phyloP scores from a whole-genome alignment of 805 yeast genomes.

The Isabelozyma rhagii region DNA sequence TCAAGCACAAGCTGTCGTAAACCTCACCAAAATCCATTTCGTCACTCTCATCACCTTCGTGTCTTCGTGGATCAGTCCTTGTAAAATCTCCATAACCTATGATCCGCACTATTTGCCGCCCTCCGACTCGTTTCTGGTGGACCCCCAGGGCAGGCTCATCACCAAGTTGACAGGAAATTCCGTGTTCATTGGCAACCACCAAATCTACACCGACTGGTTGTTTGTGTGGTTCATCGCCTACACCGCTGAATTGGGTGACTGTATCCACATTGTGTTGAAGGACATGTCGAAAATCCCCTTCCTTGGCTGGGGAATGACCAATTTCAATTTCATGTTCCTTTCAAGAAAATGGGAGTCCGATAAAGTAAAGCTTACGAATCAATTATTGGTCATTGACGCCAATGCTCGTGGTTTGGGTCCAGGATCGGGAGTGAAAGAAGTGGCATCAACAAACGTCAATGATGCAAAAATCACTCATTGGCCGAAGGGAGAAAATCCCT shows the following conservation, averaged over 20 bases:
- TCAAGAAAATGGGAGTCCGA: conserved; percentile 87
- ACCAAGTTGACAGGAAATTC: conserved; percentile 46
- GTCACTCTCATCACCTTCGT: conserved; percentile 51
- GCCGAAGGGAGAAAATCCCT: conserved; percentile 26
- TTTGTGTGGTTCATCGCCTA: conserved; percentile 84
- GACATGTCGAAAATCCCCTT: conserved; percentile 74
- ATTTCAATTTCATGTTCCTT: conserved; percentile 73
- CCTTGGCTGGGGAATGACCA: conserved; percentile 82
- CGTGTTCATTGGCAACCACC: conserved; percentile 83
- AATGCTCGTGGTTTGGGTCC: conserved; percentile 58
- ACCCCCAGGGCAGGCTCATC: conserved; percentile 21
- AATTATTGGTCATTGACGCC: conserved; percentile 56
- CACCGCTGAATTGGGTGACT: conserved; percentile 61
- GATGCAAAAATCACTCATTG: conserved; percentile 15
- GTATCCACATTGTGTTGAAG: conserved; percentile 72
- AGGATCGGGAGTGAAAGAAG: conserved; percentile 38
- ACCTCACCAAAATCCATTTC: conserved; percentile 57
- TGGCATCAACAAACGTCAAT: conserved; percentile 23
- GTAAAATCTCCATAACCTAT: conserved; percentile 49
- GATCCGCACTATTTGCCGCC: conserved; percentile 26
- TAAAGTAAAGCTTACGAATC: conserved; percentile 52
- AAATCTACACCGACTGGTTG: conserved; percentile 92
- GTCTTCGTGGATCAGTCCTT: conserved; percentile 50
- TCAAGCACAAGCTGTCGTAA: conserved; percentile 40
- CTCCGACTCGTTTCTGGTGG: conserved; percentile 22